These are phyloP conservation scores for Neoscytalidium dimidiatum DNA, from an alignment of 2,329 filamentous ascomycete species.

Conservation along the genomic window DNA sequence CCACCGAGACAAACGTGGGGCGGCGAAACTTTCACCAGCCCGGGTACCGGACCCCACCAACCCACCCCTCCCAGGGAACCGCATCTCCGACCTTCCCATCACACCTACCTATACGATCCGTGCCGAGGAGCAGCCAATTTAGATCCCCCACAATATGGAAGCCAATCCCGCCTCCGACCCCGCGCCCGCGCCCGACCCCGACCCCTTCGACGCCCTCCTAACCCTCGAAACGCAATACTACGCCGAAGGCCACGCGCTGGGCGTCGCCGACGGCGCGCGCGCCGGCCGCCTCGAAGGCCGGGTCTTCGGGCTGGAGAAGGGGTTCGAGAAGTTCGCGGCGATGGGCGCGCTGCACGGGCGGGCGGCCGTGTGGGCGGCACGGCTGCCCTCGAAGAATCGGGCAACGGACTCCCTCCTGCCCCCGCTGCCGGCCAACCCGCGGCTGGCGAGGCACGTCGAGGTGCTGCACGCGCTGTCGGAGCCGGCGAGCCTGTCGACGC, in stretches of 20 bases:
- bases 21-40: neutral
- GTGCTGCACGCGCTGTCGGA: slow-evolving; percentile 78
- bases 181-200: slow-evolving; percentile 31
- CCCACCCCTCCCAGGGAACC: neutral
- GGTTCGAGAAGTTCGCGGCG: slow-evolving; percentile 88
- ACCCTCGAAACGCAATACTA: slow-evolving; percentile 73
- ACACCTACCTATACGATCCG: too few species aligned
- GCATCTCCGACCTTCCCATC: neutral
- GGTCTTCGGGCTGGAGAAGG: slow-evolving; percentile 86
- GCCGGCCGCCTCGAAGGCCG: slow-evolving; percentile 86
- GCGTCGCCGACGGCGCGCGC: slow-evolving; percentile 71
- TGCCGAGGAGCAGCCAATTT: too few species aligned
- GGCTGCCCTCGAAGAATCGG: slow-evolving; percentile 54
- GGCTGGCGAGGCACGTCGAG: slow-evolving; percentile 75
- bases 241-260: slow-evolving; percentile 75
- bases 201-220: slow-evolving; percentile 59
- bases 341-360: slow-evolving; percentile 77
- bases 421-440: slow-evolving; percentile 54
- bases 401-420: too few species aligned
- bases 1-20: neutral
- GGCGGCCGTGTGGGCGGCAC: slow-evolving; percentile 80
- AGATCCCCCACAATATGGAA: neutral
- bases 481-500: slow-evolving; percentile 71
- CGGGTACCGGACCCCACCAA: neutral
- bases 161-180: neutral